phyloP scores from a whole-genome alignment of 805 yeast genomes.

The Kluyveromyces aestuarii region DNA sequence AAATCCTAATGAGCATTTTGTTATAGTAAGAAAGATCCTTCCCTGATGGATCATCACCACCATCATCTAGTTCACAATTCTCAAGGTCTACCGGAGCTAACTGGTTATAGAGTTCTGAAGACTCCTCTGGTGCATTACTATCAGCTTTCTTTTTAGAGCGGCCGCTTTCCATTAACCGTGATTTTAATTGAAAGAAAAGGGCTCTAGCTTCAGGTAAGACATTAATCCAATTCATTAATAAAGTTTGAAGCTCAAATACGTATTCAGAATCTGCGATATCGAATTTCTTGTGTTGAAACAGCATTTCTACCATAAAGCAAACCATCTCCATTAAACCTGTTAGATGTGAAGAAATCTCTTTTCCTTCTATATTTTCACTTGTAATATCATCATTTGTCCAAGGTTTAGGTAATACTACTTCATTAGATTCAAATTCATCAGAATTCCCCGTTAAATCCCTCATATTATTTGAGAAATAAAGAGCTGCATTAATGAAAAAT shows the following conservation, averaged over 20 bases:
- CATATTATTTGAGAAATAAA: slow-evolving; percentile 32
- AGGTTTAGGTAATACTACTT: slow-evolving; percentile 1
- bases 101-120: not conserved
- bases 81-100: not conserved
- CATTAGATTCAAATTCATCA: slow-evolving; percentile 2
- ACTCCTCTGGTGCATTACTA: not conserved
- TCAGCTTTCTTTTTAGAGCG: not conserved
- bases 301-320: slow-evolving; percentile 53
- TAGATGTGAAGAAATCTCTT: slow-evolving; percentile 27
- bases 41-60: slow-evolving; percentile 3
- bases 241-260: slow-evolving; percentile 47
- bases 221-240: slow-evolving; percentile 59
- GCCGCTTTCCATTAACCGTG: slow-evolving; percentile 5
- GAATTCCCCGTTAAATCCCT: slow-evolving; percentile 16
- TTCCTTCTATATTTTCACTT: slow-evolving; percentile 10
- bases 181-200: slow-evolving; percentile 37
- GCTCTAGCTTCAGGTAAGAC: slow-evolving; percentile 53
- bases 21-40: slow-evolving; percentile 9
- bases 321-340: slow-evolving; percentile 41
- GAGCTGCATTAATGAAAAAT: slow-evolving; percentile 48
- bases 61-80: slow-evolving; percentile 1
- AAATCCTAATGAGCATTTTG: slow-evolving; percentile 12
- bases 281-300: slow-evolving; percentile 38
- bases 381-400: slow-evolving; percentile 6
- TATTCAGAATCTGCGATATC: slow-evolving; percentile 43